phyloP scores from a whole-genome alignment of 75 land plant genomes.

The Sequoia sempervirens region DNA sequence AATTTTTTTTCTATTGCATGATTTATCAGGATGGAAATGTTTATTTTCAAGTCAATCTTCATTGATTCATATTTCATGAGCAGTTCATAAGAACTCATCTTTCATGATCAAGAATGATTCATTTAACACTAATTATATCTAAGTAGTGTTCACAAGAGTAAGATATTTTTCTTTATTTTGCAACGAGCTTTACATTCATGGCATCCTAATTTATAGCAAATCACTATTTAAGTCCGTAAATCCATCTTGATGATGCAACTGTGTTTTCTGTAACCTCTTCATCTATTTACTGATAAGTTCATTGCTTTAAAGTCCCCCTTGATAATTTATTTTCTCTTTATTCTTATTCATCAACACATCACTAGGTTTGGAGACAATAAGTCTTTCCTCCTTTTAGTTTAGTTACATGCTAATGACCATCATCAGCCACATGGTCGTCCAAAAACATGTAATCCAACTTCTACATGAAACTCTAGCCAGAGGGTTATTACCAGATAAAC shows the following conservation, averaged over 20 bases:
- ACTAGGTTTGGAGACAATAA: too few species aligned
- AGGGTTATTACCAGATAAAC: neutral
- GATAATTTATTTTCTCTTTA: neutral
- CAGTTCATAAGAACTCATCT: too few species aligned
- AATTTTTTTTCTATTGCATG: too few species aligned
- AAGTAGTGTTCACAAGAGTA: too few species aligned
- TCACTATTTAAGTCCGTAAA: too few species aligned
- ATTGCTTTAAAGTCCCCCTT: neutral
- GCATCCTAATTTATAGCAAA: neutral
- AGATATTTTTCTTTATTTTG: too few species aligned
- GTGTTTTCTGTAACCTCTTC: neutral
- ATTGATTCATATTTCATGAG: too few species aligned
- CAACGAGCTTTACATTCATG: neutral
- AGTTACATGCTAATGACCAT: neutral
- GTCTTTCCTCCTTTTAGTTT: neutral
- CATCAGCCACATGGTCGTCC: neutral
- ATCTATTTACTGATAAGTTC: neutral
- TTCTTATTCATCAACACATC: neutral
- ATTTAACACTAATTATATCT: too few species aligned
- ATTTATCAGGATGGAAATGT: too few species aligned
- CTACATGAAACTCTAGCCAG: neutral
- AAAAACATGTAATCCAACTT: neutral
- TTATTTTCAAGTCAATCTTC: too few species aligned
- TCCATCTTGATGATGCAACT: neutral
- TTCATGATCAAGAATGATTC: too few species aligned